Evolutionary conservation across 2,329 filamentous ascomycete species (phyloP), one percentile per base, ranked within the genome.

Genomic region (Helotiales sp.): DNA sequence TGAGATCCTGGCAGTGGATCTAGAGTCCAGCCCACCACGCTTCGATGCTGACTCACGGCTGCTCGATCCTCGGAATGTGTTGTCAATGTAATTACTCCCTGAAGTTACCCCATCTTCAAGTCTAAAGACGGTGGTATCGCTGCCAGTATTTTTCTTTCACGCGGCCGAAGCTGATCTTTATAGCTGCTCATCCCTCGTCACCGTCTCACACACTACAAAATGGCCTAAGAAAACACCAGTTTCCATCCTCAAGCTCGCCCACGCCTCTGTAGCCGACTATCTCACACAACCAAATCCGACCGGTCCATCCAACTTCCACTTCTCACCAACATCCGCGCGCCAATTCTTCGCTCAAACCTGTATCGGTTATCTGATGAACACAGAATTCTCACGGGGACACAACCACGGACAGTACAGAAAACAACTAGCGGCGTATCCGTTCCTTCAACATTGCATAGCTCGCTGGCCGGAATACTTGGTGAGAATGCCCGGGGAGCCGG

Each of bases 41-140:
- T 79, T 81, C 45, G 74, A 81, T 22, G 69, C 71, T 6, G 73
- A 79, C 37, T 72, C 77, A 49, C 71, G 79, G 22, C 61, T 80
- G 26, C 71, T 76, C 60, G 78, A 80, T 60, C 76, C 77, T 1
- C 55, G 72, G 28, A 77, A 78, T 17, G 63, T 72, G 40, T 43
- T 37, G 8, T 57, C 54, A 15, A 57, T 57, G 54, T 57, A 11
- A 57, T n/a, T 57, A 8, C 15, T 2, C 8, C 3, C 28, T 22
- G 1, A 5, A 20, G 10, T 6, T 20, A 20, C 2, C 13, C 22
- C 17, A 17, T 13, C n/a, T n/a, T n/a, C n/a, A n/a, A n/a, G n/a
- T n/a, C n/a, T n/a, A n/a, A n/a, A n/a, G n/a, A 40, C 11, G 34
- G 11, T 8, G 6, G 15, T 6, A 40, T 40, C 7, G 34, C 7